A percentile compares a stretch with the other conserved stretches of the same genome.
Conservation (phyloP, 805 yeast species). For the Phaffomyces antillensis region DNA sequence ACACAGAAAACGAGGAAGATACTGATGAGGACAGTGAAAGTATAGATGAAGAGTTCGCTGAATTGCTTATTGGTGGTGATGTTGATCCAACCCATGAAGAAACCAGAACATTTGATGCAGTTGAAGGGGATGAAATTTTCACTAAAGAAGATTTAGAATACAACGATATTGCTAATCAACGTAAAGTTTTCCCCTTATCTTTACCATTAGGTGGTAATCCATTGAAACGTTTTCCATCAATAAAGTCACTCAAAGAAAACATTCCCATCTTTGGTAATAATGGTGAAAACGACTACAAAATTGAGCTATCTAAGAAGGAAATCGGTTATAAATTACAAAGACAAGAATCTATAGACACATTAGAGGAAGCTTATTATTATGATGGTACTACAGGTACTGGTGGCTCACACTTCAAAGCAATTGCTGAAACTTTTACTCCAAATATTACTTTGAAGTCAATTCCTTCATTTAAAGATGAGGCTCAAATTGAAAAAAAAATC, state of each 20-base stretch:
- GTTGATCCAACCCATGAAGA: too few relatives aligned
- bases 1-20: not conserved
- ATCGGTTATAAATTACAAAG: slow-evolving; percentile 32
- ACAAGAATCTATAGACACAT: slow-evolving; percentile 50
- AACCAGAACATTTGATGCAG: too few relatives aligned
- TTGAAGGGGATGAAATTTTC: slow-evolving; percentile 6
- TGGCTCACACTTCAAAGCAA: slow-evolving; percentile 62
- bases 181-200: slow-evolving; percentile 30
- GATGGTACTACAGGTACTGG: slow-evolving; percentile 47
- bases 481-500: slow-evolving; percentile 25
- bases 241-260: slow-evolving; percentile 11
- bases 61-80: slow-evolving; percentile 38
- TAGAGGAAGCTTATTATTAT: slow-evolving; percentile 58
- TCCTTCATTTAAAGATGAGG: slow-evolving; percentile 13
- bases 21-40: not conserved
- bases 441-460: slow-evolving; percentile 25
- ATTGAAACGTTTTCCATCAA: slow-evolving; percentile 18
- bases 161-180: slow-evolving; percentile 16
- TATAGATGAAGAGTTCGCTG: slow-evolving; percentile 5
- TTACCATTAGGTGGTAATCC: slow-evolving; percentile 33
- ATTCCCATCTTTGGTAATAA: slow-evolving; percentile 17
- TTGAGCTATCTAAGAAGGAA: slow-evolving; percentile 12
- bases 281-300: slow-evolving; percentile 4
- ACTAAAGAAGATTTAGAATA: slow-evolving; percentile 15
- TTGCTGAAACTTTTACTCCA: slow-evolving; percentile 53